phyloP scores from a whole-genome alignment of 257 asterid species.

The Nicotiana noctiflora region DNA sequence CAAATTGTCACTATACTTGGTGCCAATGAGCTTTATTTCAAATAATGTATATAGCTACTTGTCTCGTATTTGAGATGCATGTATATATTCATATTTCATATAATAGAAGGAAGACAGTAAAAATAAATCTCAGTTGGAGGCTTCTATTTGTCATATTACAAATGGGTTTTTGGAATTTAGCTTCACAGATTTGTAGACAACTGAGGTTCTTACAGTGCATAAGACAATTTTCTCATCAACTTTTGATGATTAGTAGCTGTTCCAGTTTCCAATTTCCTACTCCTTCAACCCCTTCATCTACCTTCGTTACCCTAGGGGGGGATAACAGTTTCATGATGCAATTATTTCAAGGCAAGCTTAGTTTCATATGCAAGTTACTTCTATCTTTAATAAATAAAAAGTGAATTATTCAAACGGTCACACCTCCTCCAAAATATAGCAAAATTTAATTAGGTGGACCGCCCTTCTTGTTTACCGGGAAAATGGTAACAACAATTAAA shows the following conservation, averaged over 20 bases:
- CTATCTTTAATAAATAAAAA: no score
- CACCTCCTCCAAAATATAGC: no score
- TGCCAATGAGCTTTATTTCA: no score
- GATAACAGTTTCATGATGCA: no score
- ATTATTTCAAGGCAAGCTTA: no score
- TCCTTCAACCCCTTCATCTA: background rate
- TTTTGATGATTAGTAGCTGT: slow-evolving; percentile 66
- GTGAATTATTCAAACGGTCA: no score
- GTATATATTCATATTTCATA: background rate
- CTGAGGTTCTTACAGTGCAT: slow-evolving; percentile 12
- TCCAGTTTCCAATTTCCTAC: background rate
- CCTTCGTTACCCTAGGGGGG: background rate
- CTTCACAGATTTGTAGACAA: background rate
- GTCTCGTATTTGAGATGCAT: background rate
- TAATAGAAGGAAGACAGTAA: background rate
- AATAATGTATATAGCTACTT: background rate
- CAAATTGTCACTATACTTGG: no score
- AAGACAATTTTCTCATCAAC: slow-evolving; percentile 38
- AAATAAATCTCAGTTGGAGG: slow-evolving; percentile 25
- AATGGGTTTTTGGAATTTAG: slow-evolving; percentile 14
- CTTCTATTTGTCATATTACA: slow-evolving; percentile 29
- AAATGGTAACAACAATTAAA: no score
- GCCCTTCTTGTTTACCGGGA: no score
- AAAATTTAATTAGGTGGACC: no score
- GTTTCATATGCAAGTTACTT: no score